These are phyloP conservation scores for Penicillium tannophilum DNA, from an alignment of 495 filamentous ascomycete genomes.

Conservation along the genomic window DNA sequence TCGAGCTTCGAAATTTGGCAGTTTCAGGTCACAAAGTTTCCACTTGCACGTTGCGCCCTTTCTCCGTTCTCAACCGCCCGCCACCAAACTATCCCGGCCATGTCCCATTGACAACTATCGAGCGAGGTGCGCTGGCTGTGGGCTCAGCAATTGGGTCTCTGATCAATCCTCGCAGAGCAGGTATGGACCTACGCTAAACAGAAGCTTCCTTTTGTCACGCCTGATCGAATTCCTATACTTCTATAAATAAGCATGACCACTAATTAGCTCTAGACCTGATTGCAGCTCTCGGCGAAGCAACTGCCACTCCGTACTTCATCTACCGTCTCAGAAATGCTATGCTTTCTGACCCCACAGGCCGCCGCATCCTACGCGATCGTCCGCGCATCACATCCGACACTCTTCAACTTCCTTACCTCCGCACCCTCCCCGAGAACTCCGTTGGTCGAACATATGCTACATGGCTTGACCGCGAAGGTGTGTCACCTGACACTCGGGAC, in stretches of 20 bases:
- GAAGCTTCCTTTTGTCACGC: background rate
- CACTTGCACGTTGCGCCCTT: constrained; percentile 40
- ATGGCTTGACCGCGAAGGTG: constrained; percentile 91
- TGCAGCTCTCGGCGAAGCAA: constrained; percentile 89
- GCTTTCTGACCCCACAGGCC: constrained; percentile 81
- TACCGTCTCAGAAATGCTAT: constrained; percentile 88
- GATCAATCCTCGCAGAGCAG: constrained; percentile 75
- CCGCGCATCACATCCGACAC: constrained; percentile 84
- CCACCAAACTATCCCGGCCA: constrained; percentile 79
- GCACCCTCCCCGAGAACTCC: constrained; percentile 67
- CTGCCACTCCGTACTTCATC: constrained; percentile 93
- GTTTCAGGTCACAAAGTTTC: constrained; percentile 8
- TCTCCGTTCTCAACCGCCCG: constrained; percentile 81
- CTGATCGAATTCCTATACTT: background rate
- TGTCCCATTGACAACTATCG: constrained; percentile 79
- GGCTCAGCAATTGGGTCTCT: constrained; percentile 83
- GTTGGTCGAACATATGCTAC: constrained; percentile 82
- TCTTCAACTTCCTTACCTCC: constrained; percentile 69
- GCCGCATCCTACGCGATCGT: constrained; percentile 86
- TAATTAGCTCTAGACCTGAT: constrained; percentile 70
- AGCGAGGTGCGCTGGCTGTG: constrained; percentile 75
- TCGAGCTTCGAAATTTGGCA: constrained; percentile 23
- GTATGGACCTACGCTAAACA: constrained; percentile 36
- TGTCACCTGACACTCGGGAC: constrained; percentile 85
- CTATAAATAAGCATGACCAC: constrained; percentile 5